These are phyloP conservation scores for Hymenoscyphus fraxineus DNA, from an alignment of 2,329 filamentous ascomycete genomes.

Conservation along the genomic window DNA sequence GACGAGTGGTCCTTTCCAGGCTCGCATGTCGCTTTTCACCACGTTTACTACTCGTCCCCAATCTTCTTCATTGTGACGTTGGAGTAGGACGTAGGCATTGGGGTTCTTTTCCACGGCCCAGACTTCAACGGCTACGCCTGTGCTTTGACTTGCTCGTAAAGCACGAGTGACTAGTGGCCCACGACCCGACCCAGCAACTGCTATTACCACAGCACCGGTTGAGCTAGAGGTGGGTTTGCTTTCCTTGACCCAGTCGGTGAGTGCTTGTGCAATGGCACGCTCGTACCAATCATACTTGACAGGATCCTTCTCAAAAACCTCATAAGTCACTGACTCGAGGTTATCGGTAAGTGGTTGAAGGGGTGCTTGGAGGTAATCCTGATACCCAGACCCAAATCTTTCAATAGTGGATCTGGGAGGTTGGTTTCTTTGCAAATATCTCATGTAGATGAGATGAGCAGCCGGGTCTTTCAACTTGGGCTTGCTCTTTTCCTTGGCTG, in stretches of 20 bases:
- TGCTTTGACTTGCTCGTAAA: constrained; percentile 71
- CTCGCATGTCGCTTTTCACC: constrained; percentile 95
- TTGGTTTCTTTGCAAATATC: constrained; percentile 80
- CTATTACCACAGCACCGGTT: constrained; percentile 72
- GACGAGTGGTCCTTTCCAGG: constrained; percentile 79
- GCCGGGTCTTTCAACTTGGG: constrained; percentile 50
- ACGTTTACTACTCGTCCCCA: constrained; percentile 81
- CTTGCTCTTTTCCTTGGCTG: constrained; percentile 37
- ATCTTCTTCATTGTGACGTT: constrained; percentile 76
- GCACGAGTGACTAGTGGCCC: constrained; percentile 89
- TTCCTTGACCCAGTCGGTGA: constrained; percentile 72
- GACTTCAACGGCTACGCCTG: constrained; percentile 74
- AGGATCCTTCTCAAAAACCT: constrained; percentile 97
- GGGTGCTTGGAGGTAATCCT: constrained; percentile 94
- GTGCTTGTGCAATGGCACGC: constrained; percentile 72
- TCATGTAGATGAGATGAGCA: constrained; percentile 74
- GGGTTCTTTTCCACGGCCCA: constrained; percentile 98
- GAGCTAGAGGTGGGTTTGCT: constrained; percentile 71
- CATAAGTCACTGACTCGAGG: constrained; percentile 93
- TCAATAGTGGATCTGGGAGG: constrained; percentile 61
- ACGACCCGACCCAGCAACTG: constrained; percentile 88
- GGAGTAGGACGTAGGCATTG: constrained; percentile 90
- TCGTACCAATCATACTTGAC: constrained; percentile 98
- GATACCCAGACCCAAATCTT: constrained; percentile 70
- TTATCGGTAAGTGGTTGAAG: constrained; percentile 95